Percentiles rank a stretch among this genome's conserved stretches.
phyloP scores from a whole-genome alignment of 2,329 filamentous ascomycete genomes.

The Rugonectria rugulosa region DNA sequence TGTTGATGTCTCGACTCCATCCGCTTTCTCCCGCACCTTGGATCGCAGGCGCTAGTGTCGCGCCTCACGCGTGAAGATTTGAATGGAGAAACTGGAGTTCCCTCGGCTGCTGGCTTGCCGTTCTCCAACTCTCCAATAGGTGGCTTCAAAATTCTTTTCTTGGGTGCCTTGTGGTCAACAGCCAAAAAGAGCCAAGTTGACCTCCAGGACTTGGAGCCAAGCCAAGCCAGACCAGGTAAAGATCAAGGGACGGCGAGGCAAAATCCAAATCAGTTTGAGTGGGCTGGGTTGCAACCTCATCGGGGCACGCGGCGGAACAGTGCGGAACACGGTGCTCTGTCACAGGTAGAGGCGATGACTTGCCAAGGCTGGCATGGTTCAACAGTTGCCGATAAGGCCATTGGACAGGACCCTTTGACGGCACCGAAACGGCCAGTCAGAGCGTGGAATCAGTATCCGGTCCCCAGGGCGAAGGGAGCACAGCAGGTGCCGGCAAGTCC shows the following conservation, averaged over 20 bases:
- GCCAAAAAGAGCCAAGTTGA: slow-evolving; percentile 28
- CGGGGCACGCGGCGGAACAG: slow-evolving; percentile 25
- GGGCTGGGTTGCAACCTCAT: slow-evolving; percentile 23
- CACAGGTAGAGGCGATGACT: not conserved
- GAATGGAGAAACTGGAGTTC: slow-evolving; percentile 26
- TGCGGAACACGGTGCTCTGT: slow-evolving; percentile 25
- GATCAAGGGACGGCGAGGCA: slow-evolving; percentile 28
- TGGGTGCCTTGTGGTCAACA: slow-evolving; percentile 7
- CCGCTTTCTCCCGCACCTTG: slow-evolving; percentile 36
- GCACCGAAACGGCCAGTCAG: slow-evolving; percentile 27
- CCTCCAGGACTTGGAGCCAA: slow-evolving; percentile 30
- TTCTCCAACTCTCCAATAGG: slow-evolving; percentile 11
- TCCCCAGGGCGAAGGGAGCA: slow-evolving; percentile 7
- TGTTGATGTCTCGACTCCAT: slow-evolving; percentile 7
- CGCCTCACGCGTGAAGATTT: slow-evolving; percentile 30
- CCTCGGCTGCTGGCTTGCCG: slow-evolving; percentile 23
- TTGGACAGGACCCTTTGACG: slow-evolving; percentile 27
- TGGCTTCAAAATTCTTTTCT: not conserved
- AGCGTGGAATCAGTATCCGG: slow-evolving; percentile 22
- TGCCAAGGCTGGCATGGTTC: slow-evolving; percentile 35
- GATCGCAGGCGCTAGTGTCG: slow-evolving; percentile 33
- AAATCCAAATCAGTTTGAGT: slow-evolving; percentile 4
- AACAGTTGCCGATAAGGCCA: slow-evolving; percentile 41
- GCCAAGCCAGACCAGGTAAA: slow-evolving; percentile 32
- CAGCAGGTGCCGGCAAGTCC: slow-evolving; percentile 26